Base-by-base conservation (phyloP, 2,329 filamentous ascomycete genomes). In the Fusarium floridanum region DNA sequence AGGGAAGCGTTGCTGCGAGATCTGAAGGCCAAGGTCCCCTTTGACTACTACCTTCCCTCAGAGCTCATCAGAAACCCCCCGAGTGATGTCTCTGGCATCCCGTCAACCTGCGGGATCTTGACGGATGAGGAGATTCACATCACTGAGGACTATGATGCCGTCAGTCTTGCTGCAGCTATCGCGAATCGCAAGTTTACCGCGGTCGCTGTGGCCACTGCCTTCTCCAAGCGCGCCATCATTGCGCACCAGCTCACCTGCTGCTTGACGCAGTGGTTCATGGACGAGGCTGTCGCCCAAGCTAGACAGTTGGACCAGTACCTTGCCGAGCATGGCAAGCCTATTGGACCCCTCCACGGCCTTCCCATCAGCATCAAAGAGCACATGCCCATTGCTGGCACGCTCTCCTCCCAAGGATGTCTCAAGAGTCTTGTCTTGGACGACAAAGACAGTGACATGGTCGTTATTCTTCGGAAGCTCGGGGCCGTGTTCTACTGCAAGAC, bases 21-120 rank as follows among this genome's bases (percentile, higher is more conserved):
- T 1, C 82, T 85, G 29, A 76, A 77, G 6, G 66, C 76, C 37
- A 80, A 78, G 53, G 80, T 85, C 1, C 84, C 84, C 2, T 37
- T 48, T 2, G 67, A 72, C 6, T 70, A 82, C 24, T 76, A 72
- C 14, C 78, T 85, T 1, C 78, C 83, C 1, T 11, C 45, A 1
- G 61, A 64, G 0, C 32, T 77, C 11, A 74, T 77, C 68, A 1
- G 16, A 5, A 37, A 39, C 32, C 55, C 55, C 2, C 55, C 55
- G 12, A 24, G 4, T 14, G 34, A 59, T 39, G 55, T 59, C 34
- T 59, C n/a, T 59, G 32, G 53, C 12, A 39, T 59, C 9, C 55
- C 55, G 16, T 20, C 55, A 16, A 17, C 5, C 34, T 59, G 55
- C 16, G 34, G 55, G 4, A 59, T 59, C 22, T 27, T 59, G 16